phyloP scores from a whole-genome alignment of 2,329 filamentous ascomycete genomes.

The Verticillium zaregamsianum region DNA sequence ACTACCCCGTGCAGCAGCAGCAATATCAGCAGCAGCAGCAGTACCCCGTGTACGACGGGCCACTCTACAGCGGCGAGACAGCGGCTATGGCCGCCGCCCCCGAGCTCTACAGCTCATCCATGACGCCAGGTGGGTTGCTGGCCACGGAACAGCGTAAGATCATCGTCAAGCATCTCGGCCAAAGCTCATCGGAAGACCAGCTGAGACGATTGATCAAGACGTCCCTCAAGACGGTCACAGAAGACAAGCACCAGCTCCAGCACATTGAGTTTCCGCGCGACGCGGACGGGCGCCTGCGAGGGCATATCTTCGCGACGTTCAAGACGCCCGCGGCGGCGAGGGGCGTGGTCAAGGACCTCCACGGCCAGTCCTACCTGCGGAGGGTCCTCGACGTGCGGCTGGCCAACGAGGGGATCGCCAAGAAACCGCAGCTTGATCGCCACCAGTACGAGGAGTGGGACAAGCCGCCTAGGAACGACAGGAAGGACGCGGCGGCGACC shows the following conservation, averaged over 20 bases:
- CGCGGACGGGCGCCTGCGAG: constrained; percentile 1
- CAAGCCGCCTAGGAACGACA: not conserved
- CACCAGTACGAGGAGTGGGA: not conserved
- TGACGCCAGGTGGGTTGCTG: not conserved
- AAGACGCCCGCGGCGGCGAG: constrained; percentile 1
- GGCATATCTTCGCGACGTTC: constrained; percentile 7
- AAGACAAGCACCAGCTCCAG: constrained; percentile 6
- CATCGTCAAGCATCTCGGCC: constrained; percentile 4
- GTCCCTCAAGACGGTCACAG: not conserved
- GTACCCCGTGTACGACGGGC: not conserved
- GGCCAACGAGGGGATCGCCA: not conserved
- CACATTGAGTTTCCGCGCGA: constrained; percentile 7
- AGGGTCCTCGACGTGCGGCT: constrained; percentile 3
- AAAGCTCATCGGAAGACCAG: constrained; percentile 5
- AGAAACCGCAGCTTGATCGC: not conserved
- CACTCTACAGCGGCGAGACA: not conserved
- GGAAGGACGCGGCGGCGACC: not conserved
- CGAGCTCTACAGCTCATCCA: not conserved
- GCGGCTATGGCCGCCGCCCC: not conserved
- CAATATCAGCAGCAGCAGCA: not conserved
- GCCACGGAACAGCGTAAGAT: constrained; percentile 5
- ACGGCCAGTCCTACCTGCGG: constrained; percentile 1
- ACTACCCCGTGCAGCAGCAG: not conserved
- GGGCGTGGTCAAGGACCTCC: not conserved
- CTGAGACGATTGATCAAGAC: constrained; percentile 4